phyloP scores from a whole-genome alignment of 2,329 filamentous ascomycete genomes.

The Colletotrichum spaethianum region DNA sequence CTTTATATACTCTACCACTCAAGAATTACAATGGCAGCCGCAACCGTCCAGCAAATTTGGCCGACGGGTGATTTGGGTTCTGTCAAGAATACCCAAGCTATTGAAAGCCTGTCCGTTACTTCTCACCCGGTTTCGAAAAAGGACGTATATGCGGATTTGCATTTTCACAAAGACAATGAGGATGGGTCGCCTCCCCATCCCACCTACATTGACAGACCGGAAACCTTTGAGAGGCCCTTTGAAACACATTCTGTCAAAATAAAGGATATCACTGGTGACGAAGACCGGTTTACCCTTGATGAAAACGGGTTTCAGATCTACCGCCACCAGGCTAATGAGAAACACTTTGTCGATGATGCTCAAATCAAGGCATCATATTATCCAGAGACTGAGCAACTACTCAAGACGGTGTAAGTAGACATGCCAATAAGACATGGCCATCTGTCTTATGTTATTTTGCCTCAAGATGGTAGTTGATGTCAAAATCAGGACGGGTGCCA shows the following conservation, averaged over 20 bases:
- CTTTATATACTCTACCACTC: not conserved
- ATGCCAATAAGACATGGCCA: too few species aligned
- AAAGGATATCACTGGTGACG: conserved; percentile 53
- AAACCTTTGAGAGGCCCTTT: conserved; percentile 51
- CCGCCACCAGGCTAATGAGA: conserved; percentile 50
- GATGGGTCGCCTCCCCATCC: conserved; percentile 57
- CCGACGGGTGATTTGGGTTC: not conserved
- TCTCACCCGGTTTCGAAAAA: not conserved
- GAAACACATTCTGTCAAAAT: conserved; percentile 50
- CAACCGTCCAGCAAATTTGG: conserved; percentile 23
- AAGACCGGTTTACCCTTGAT: conserved; percentile 55
- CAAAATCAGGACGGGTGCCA: conserved; percentile 66
- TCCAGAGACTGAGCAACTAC: conserved; percentile 76
- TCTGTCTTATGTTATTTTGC: not conserved
- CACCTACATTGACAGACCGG: conserved; percentile 51
- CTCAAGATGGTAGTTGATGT: conserved; percentile 5
- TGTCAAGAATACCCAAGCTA: not conserved
- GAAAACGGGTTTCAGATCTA: conserved; percentile 55
- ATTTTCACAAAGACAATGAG: conserved; percentile 57
- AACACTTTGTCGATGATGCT: conserved; percentile 66
- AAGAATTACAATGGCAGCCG: conserved; percentile 33
- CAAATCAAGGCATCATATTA: conserved; percentile 78
- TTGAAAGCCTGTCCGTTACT: not conserved
- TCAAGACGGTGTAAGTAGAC: conserved; percentile 68
- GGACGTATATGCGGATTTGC: conserved; percentile 50